Percentiles rank a stretch among this genome's conserved stretches.
Conservation (phyloP, 2,329 filamentous ascomycete species). For the Aschersonia sp. region DNA sequence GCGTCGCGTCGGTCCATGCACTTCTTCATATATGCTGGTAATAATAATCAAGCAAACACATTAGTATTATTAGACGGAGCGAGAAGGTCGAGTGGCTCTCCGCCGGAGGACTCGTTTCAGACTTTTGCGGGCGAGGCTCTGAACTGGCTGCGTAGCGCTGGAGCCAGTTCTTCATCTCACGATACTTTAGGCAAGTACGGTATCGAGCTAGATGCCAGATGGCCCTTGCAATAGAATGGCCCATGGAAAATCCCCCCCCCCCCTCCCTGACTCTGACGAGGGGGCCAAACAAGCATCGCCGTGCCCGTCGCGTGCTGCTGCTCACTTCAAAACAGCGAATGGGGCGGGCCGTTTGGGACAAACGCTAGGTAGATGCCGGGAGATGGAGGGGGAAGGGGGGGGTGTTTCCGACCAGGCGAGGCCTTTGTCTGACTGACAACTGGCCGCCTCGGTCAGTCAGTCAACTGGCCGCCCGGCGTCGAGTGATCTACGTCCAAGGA, state of each 20-base stretch:
- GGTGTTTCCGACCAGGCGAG: not conserved
- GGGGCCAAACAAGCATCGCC: too few relatives aligned
- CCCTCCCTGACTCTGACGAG: too few relatives aligned
- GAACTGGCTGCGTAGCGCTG: not conserved
- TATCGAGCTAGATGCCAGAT: not conserved
- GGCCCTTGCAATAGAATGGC: too few relatives aligned
- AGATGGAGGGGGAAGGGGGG: not conserved
- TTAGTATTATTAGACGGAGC: not conserved
- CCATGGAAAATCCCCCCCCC: too few relatives aligned
- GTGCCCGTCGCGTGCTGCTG: too few relatives aligned
- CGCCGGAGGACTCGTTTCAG: not conserved
- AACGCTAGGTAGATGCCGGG: not conserved
- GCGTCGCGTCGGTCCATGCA: not conserved
- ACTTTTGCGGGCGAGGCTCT: not conserved
- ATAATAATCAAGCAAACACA: not conserved
- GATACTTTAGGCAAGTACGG: too few relatives aligned
- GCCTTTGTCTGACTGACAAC: not conserved
- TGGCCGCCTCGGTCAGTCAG: too few relatives aligned
- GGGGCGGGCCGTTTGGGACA: not conserved
- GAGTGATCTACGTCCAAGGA: too few relatives aligned
- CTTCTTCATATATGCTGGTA: not conserved
- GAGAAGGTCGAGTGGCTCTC: not conserved
- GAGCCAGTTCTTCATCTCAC: not conserved
- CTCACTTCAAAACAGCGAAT: not conserved
- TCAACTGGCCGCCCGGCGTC: too few relatives aligned